phyloP scores from a whole-genome alignment of 2,329 filamentous ascomycete genomes.

The Aphanocladium album region DNA sequence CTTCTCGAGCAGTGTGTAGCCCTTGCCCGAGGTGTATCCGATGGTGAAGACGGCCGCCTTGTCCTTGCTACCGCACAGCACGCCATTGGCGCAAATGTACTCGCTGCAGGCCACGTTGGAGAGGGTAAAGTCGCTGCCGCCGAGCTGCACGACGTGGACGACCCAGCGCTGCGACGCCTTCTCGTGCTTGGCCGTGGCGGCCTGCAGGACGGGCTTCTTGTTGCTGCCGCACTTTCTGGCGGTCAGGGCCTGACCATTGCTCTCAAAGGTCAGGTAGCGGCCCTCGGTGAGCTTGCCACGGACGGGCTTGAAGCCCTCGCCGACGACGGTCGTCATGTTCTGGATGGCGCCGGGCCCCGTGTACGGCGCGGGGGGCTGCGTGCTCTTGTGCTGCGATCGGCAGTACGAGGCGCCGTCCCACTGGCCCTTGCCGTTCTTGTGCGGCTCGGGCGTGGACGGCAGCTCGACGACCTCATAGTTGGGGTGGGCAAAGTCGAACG shows the following conservation, averaged over 20 bases:
- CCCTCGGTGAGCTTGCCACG: slow-evolving; percentile 50
- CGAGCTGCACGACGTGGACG: slow-evolving; percentile 32
- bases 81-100: slow-evolving; percentile 18
- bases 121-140: slow-evolving; percentile 25
- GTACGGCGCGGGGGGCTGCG: slow-evolving; percentile 44
- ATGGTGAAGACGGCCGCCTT: slow-evolving; percentile 18
- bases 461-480: slow-evolving; percentile 43
- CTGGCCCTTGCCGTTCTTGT: slow-evolving; percentile 34
- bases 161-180: slow-evolving; percentile 44
- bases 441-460: slow-evolving; percentile 38
- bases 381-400: slow-evolving; percentile 31
- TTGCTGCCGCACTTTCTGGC: slow-evolving; percentile 21
- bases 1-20: slow-evolving; percentile 17
- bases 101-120: slow-evolving; percentile 19
- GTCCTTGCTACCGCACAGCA: slow-evolving; percentile 12
- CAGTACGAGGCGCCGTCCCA: slow-evolving; percentile 43
- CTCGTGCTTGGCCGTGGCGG: slow-evolving; percentile 31
- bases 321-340: slow-evolving; percentile 37
- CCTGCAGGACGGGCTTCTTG: slow-evolving; percentile 18
- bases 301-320: slow-evolving; percentile 49
- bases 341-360: slow-evolving; percentile 29
- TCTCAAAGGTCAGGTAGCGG: slow-evolving; percentile 48
- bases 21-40: slow-evolving; percentile 17
- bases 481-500: slow-evolving; percentile 43
- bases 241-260: slow-evolving; percentile 37